Evolutionary conservation across 2,329 filamentous ascomycete genomes (phyloP).

Genomic region (Epichloe hybrida): DNA sequence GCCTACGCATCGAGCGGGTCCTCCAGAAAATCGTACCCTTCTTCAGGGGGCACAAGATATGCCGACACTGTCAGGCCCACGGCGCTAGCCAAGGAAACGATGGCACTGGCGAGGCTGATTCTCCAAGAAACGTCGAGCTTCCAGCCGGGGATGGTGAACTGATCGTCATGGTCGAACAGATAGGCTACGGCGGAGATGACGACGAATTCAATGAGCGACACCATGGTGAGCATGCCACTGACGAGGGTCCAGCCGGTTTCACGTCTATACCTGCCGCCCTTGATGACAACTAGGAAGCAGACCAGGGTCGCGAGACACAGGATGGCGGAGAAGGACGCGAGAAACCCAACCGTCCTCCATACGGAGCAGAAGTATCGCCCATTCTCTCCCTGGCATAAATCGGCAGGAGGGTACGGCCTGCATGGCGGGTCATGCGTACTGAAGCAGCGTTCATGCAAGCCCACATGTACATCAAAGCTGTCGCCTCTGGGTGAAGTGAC

Average conservation of each 20-base stretch:
- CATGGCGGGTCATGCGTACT: slow-evolving; percentile 51
- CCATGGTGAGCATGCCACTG: slow-evolving; percentile 48
- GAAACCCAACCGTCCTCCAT: slow-evolving; percentile 80
- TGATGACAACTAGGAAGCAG: slow-evolving; percentile 62
- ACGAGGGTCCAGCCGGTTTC: slow-evolving; percentile 75
- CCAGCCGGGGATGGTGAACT: slow-evolving; percentile 73
- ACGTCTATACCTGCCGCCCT: slow-evolving; percentile 65
- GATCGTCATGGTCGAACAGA: slow-evolving; percentile 68
- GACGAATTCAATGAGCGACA: slow-evolving; percentile 57
- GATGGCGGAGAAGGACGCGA: slow-evolving; percentile 76
- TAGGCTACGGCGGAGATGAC: slow-evolving; percentile 76
- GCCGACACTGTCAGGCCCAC: slow-evolving; percentile 52
- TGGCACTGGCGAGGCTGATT: slow-evolving; percentile 46
- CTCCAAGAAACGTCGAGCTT: slow-evolving; percentile 66
- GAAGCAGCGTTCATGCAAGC: slow-evolving; percentile 71
- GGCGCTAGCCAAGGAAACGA: slow-evolving; percentile 38
- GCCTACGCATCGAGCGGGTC: slow-evolving; percentile 38
- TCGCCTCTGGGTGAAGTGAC: slow-evolving; percentile 35
- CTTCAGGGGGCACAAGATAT: slow-evolving; percentile 61
- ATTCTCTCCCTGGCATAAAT: slow-evolving; percentile 28
- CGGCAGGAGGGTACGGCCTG: slow-evolving; percentile 23
- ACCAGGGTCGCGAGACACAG: slow-evolving; percentile 70
- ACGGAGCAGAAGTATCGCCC: slow-evolving; percentile 72
- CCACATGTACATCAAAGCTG: slow-evolving; percentile 47
- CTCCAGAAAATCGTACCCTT: slow-evolving; percentile 63